Evolutionary conservation across 257 asterid genomes (phyloP).

Genomic region (Capsicum chinense): DNA sequence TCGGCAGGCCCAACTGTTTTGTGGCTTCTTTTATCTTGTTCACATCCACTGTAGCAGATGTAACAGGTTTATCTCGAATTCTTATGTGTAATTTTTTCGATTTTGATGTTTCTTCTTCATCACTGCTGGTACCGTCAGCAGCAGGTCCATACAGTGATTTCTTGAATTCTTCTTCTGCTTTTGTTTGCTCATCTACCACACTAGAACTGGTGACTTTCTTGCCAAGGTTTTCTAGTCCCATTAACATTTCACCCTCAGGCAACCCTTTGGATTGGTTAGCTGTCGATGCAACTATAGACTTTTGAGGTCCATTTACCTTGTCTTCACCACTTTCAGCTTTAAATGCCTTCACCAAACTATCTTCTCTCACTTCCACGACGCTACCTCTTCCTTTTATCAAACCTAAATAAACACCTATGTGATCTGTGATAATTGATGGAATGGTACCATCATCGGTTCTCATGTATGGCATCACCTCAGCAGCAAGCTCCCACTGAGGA

Average conservation of each 20-base stretch:
- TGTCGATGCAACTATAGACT: slow-evolving; percentile 50
- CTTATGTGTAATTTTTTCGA: slow-evolving; percentile 70
- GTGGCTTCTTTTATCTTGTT: slow-evolving; percentile 98
- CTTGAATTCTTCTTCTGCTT: slow-evolving; percentile 98
- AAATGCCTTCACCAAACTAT: slow-evolving; percentile 78
- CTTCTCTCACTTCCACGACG: slow-evolving; percentile 94
- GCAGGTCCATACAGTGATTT: slow-evolving; percentile 74
- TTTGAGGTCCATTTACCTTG: slow-evolving; percentile 58
- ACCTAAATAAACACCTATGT: slow-evolving; percentile 96
- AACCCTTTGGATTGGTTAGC: slow-evolving; percentile 54
- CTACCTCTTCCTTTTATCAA: slow-evolving; percentile 95
- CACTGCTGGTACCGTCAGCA: slow-evolving; percentile 96
- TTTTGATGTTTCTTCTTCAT: slow-evolving; percentile 90
- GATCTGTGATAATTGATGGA: slow-evolving; percentile 94
- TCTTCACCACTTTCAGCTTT: slow-evolving; percentile 62
- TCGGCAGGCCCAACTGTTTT: slow-evolving; percentile 79
- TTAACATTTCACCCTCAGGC: slow-evolving; percentile 59
- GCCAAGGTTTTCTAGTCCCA: slow-evolving; percentile 80
- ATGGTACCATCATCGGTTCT: slow-evolving; percentile 96
- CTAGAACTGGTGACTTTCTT: slow-evolving; percentile 58
- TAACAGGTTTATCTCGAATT: slow-evolving; percentile 85
- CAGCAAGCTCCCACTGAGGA: slow-evolving; percentile 99
- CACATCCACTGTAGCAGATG: slow-evolving; percentile 85
- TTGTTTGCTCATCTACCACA: slow-evolving; percentile 85
- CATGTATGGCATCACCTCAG: slow-evolving; percentile 99